Conservation (phyloP, 768 basidiomycete genomes). For the Mrakia frigida region DNA sequence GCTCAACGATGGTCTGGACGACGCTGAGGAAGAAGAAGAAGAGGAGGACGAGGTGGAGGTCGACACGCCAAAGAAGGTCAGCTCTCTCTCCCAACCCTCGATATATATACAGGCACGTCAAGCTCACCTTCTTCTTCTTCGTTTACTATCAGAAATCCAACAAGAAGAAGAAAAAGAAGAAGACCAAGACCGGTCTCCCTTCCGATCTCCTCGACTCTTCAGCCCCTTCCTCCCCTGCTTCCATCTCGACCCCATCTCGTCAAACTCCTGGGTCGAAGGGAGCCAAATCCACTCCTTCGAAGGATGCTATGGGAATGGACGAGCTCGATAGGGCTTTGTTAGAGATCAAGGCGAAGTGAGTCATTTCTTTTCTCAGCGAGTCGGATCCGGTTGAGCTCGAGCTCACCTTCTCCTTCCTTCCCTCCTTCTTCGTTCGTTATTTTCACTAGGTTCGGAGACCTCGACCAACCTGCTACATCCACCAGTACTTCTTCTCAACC, state of each 20-base stretch:
- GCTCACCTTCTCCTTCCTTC: not conserved
- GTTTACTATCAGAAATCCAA: conserved; percentile 32
- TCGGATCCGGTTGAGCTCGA: not conserved
- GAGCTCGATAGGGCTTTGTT: conserved; percentile 80
- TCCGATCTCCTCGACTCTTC: conserved; percentile 2
- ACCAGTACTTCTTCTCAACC: not conserved
- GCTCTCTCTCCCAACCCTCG: not conserved
- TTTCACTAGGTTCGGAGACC: not conserved
- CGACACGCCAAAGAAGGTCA: conserved; percentile 37
- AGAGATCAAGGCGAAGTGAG: conserved; percentile 72
- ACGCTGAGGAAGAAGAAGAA: conserved; percentile 31
- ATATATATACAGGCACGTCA: not conserved
- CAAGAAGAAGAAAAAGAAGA: conserved; percentile 43
- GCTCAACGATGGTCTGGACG: conserved; percentile 17
- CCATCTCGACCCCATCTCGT: conserved; percentile 1
- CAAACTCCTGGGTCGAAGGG: not conserved
- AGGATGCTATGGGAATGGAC: conserved; percentile 47
- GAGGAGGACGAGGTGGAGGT: conserved; percentile 49
- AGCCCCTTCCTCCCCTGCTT: not conserved
- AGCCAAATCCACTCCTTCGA: conserved; percentile 17
- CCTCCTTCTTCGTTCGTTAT: not conserved
- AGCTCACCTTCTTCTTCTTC: not conserved
- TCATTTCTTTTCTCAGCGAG: not conserved
- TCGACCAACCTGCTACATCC: not conserved
- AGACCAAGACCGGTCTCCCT: conserved; percentile 35